Base-by-base conservation (phyloP, 2,329 filamentous ascomycete species). In the Colletotrichum sp. region DNA sequence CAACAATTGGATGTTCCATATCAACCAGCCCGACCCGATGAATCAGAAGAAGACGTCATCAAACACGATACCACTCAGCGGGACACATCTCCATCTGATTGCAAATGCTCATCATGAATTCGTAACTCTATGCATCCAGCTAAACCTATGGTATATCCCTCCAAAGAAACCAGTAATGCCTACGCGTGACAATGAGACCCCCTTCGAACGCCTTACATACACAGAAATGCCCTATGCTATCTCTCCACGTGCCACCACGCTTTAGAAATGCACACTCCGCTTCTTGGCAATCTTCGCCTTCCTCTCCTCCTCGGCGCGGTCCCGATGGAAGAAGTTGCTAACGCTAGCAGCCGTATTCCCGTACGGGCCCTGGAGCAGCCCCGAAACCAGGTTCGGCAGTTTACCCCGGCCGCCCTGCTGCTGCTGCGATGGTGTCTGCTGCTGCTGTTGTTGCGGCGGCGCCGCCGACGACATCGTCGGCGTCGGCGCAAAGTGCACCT, bases 241-340 rank as follows among this genome's bases (percentile, higher is more conserved):
- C 7, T 16, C 9, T 8, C 12, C 4, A 48, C 36, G 16, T 39
- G 36, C 36, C 66, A n/a, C 1, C 28, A 27, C 16, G 68, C 55
- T 28, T 52, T 60, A 88, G 75, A 89, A 88, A 78, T 88, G 85
- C 72, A 85, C 82, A 70, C 87, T 89, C 71, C 86, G 84, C 84
- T 89, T 89, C 84, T 89, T 89, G 72, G 85, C 83, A 66, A 85
- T 78, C 81, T 87, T 85, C 1, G 25, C 12, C 80, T 86, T 86
- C 66, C 83, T 81, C 73, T 84, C 86, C 22, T 84, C 83, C 78
- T 87, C 80, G 75, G 84, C 74, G 78, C 85, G 77, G 80, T 80
- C 55, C 79, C 77, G 72, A 81, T 82, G 79, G 80, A 87, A 85
- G 82, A 88, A 89, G 65, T 84, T 86, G 78, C 84, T 89, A 78